Conservation (phyloP, 805 yeast genomes). For the Pichia scutulata region DNA sequence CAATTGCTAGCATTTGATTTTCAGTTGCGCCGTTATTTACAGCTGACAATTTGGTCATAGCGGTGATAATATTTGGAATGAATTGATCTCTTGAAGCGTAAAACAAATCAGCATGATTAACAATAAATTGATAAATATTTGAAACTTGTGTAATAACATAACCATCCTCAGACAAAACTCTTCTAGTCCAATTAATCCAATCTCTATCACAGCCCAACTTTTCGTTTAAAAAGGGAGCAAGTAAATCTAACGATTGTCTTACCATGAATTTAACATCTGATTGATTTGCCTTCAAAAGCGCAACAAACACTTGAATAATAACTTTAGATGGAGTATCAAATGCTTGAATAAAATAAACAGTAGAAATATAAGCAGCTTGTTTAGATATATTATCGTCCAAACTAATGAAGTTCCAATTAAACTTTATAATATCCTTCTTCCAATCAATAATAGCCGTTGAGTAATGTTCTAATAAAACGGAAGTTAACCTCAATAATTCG, state of each 20-base stretch:
- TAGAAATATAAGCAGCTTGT: conserved; percentile 87
- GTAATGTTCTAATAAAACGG: conserved; percentile 63
- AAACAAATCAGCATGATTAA: conserved; percentile 77
- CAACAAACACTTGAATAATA: conserved; percentile 88
- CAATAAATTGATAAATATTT: conserved; percentile 82
- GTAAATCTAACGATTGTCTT: conserved; percentile 74
- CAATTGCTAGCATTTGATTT: conserved; percentile 80
- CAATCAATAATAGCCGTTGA: conserved; percentile 50
- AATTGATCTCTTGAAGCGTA: conserved; percentile 84
- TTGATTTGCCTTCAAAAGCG: conserved; percentile 76
- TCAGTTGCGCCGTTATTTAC: conserved; percentile 71
- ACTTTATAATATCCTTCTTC: conserved; percentile 81
- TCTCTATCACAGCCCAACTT: conserved; percentile 53
- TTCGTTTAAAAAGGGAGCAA: conserved; percentile 80
- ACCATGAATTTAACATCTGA: conserved; percentile 78
- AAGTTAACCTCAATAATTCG: conserved; percentile 74
- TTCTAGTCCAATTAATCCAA: conserved; percentile 94
- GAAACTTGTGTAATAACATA: conserved; percentile 79
- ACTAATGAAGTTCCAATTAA: conserved; percentile 89
- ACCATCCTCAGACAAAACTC: conserved; percentile 86
- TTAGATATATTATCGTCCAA: conserved; percentile 83
- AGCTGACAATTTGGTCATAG: conserved; percentile 84
- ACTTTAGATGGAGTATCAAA: conserved; percentile 85
- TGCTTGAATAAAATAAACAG: conserved; percentile 76
- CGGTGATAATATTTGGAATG: conserved; percentile 79